Evolutionary conservation across 1,139 yeast species (phyloP), one percentile per base, ranked within the genome.

Genomic region (Casaregolazyma suthepensis): DNA sequence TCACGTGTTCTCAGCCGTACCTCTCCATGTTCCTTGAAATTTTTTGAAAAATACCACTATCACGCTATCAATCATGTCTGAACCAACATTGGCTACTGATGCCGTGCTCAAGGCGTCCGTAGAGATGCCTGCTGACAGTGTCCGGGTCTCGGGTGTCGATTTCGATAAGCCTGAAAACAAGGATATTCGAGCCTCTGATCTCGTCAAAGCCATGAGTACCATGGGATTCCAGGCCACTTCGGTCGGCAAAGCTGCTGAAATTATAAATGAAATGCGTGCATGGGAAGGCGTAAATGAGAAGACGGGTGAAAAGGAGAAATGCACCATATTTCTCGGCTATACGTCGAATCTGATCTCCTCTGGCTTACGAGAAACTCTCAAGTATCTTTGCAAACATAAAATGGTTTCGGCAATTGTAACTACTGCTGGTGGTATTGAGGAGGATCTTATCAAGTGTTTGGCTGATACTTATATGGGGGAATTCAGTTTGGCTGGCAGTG

Each of bases 181-280:
- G 52, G 82, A 89, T 69, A 82, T 87, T 80, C 75, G 77, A 50
- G 98, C 98, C 26, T 76, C 77, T 17, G 94, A 88, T 64, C 75
- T 93, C 61, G 79, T 93, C 60, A 76, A 75, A 40, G 81, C 94
- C 43, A 93, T 94, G 99, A 81, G 76, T 63, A 83, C 82, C 47
- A 93, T 93, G 97, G 99, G 99, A n/a, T 94, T 93, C 76, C 99
- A 93, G 73, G 99, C 96, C 5, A 80, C 91, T 18, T 79, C 94
- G 2, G 78, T 93, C 46, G 84, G 90, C 29, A 77, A 82, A 62
- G 97, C 97, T 1, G 90, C 97, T 68, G 95, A 88, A 26, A 87
- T 93, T 61, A 89, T 93, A 57, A 81, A 91, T 65, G 82, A 87
- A 52, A 94, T 93, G 99, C 81, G 96, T 70, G 57, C 73, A 17